phyloP scores from a whole-genome alignment of 2,329 filamentous ascomycete genomes.

The Didymella pomorum region DNA sequence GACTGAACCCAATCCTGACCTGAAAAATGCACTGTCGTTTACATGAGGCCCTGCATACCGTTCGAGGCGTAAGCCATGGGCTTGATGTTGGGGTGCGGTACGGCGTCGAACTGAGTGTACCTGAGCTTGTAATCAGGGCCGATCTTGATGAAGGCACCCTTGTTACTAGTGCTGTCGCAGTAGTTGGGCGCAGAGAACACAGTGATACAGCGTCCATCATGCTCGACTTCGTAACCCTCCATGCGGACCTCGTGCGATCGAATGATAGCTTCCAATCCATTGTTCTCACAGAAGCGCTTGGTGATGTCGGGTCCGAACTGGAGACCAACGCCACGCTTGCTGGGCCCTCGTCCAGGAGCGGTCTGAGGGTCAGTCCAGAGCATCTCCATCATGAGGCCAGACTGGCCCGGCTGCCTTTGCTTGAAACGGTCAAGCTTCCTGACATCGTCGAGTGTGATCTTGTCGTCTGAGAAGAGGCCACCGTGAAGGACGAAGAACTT shows the following conservation, averaged over 20 bases:
- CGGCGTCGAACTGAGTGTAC: conserved; percentile 93
- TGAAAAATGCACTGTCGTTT: conserved; percentile 28
- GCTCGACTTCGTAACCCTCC: conserved; percentile 99
- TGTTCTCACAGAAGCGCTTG: conserved; percentile 95
- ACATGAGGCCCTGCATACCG: conserved; percentile 80
- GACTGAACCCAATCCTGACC: conserved; percentile 14
- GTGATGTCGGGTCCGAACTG: conserved; percentile 98
- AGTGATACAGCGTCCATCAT: conserved; percentile 95
- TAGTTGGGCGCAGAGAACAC: conserved; percentile 98
- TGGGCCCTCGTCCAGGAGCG: conserved; percentile 84
- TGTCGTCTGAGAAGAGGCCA: conserved; percentile 95
- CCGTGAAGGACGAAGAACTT: conserved; percentile 95
- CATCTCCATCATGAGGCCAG: conserved; percentile 99
- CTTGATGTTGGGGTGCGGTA: conserved; percentile 93
- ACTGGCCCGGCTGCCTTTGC: conserved; percentile 91
- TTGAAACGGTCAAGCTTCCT: conserved; percentile 89
- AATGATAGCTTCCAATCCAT: conserved; percentile 92
- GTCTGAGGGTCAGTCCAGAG: conserved; percentile 97
- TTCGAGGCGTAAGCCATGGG: conserved; percentile 92
- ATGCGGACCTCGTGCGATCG: conserved; percentile 97
- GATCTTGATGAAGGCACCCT: conserved; percentile 98
- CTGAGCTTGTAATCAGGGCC: conserved; percentile 88
- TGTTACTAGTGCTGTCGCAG: conserved; percentile 97
- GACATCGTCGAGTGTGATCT: conserved; percentile 89
- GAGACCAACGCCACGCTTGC: conserved; percentile 94